phyloP scores from a whole-genome alignment of 371 early-diverging fungal genomes.

The Mortierella sp. region DNA sequence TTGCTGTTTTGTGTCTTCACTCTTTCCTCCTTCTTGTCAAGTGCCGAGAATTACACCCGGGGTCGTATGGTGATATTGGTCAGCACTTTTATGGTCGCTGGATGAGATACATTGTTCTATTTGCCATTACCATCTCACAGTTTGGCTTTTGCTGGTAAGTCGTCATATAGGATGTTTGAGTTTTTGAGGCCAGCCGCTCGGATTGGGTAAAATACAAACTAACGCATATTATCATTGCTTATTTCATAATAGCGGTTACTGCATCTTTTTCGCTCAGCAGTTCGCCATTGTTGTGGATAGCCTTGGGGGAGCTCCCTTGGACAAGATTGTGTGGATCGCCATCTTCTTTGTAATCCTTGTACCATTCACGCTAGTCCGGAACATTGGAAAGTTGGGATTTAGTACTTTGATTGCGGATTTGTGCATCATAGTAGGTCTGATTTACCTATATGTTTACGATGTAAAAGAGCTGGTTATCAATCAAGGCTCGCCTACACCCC shows the following conservation, averaged over 20 bases:
- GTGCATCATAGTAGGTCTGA: slow-evolving; percentile 86
- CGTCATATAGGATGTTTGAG: background rate
- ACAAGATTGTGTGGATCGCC: slow-evolving; percentile 70
- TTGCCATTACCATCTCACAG: slow-evolving; percentile 90
- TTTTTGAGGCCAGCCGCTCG: background rate
- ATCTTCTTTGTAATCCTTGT: slow-evolving; percentile 78
- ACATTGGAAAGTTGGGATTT: slow-evolving; percentile 86
- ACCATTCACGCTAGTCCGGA: slow-evolving; percentile 89
- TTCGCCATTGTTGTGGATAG: slow-evolving; percentile 52
- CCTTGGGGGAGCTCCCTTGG: slow-evolving; percentile 38
- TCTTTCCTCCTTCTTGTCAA: slow-evolving; percentile 77
- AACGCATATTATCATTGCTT: background rate
- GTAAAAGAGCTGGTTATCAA: slow-evolving; percentile 69
- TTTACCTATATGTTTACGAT: slow-evolving; percentile 88
- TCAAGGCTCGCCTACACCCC: slow-evolving; percentile 51
- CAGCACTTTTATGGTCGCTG: slow-evolving; percentile 82
- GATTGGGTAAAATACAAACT: background rate
- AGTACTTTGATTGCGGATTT: slow-evolving; percentile 91
- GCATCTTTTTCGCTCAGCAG: slow-evolving; percentile 53
- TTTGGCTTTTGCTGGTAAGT: slow-evolving; percentile 89
- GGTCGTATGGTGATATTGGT: slow-evolving; percentile 95
- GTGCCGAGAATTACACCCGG: slow-evolving; percentile 73
- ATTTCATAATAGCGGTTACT: slow-evolving; percentile 37
- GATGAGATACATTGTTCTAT: slow-evolving; percentile 82
- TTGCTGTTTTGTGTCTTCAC: slow-evolving; percentile 76